phyloP scores from a whole-genome alignment of 1,139 yeast genomes.

The Debaryomycetaceae sp. region DNA sequence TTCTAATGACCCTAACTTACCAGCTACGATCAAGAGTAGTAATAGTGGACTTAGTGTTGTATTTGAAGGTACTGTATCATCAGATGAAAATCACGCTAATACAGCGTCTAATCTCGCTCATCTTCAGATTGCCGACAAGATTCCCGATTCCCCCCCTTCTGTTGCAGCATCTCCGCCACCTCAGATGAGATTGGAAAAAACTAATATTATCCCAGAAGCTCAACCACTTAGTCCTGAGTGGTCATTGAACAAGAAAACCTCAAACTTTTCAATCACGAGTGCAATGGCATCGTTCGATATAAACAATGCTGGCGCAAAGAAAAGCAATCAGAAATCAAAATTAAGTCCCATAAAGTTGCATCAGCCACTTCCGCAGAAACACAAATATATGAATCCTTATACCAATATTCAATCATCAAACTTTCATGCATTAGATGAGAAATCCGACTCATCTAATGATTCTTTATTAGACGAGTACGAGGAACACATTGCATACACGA shows the following conservation, averaged over 20 bases:
- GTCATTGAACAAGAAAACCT: slow-evolving; percentile 17
- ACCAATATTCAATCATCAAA: neutral
- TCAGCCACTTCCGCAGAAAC: neutral
- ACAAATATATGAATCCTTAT: neutral
- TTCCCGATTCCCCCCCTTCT: slow-evolving; percentile 49
- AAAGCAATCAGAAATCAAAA: neutral
- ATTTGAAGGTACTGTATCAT: neutral
- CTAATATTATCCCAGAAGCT: neutral
- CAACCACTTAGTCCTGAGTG: slow-evolving; percentile 6
- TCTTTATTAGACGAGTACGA: slow-evolving; percentile 53
- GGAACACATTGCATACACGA: slow-evolving; percentile 33
- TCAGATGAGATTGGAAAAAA: neutral
- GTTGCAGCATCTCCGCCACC: slow-evolving; percentile 40
- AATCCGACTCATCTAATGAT: slow-evolving; percentile 48
- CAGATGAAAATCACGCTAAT: neutral
- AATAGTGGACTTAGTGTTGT: neutral
- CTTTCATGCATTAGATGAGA: slow-evolving; percentile 5
- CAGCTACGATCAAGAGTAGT: neutral
- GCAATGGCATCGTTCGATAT: slow-evolving; percentile 33
- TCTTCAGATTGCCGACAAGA: slow-evolving; percentile 17
- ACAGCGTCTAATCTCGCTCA: slow-evolving; percentile 2
- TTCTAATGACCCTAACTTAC: neutral
- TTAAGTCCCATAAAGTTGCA: neutral
- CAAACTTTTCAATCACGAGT: slow-evolving; percentile 24
- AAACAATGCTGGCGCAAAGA: neutral